Percentiles rank a stretch among this genome's conserved stretches.
Evolutionary conservation across 176 grass and related monocot genomes (phyloP).

Genomic region (Secale cereale): DNA sequence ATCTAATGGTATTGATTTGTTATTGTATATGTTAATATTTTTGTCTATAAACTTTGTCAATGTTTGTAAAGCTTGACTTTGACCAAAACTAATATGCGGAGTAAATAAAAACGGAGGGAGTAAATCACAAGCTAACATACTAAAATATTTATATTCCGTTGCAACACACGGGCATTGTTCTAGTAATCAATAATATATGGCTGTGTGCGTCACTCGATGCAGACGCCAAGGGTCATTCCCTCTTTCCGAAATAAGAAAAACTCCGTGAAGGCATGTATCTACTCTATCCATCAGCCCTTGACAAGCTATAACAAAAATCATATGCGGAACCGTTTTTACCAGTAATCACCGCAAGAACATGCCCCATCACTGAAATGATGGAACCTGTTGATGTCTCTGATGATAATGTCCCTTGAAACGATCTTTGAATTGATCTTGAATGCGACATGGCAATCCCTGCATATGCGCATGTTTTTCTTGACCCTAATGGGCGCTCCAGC

Average conservation of each 20-base stretch:
- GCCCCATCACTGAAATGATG: constrained; percentile 71
- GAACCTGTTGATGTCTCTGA: constrained; percentile 63
- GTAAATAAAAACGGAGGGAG: no score
- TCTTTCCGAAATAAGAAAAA: not conserved
- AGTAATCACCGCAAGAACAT: constrained; percentile 77
- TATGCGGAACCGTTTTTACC: constrained; percentile 26
- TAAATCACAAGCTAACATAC: no score
- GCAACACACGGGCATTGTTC: no score
- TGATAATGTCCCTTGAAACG: constrained; percentile 73
- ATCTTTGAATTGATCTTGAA: constrained; percentile 73
- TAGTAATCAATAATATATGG: not conserved
- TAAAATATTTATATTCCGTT: no score
- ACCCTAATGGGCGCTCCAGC: constrained; percentile 60
- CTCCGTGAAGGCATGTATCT: not conserved
- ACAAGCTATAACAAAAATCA: not conserved
- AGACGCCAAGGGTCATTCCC: not conserved
- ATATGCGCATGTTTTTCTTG: constrained; percentile 76
- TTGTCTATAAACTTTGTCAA: no score
- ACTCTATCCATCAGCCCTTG: constrained; percentile 14
- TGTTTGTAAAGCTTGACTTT: no score
- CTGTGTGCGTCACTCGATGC: not conserved
- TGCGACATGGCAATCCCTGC: constrained; percentile 67
- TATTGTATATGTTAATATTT: no score
- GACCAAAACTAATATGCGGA: no score
- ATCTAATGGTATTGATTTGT: no score